phyloP scores from a whole-genome alignment of 345 rosid genomes.

The Lepidium aucheri region DNA sequence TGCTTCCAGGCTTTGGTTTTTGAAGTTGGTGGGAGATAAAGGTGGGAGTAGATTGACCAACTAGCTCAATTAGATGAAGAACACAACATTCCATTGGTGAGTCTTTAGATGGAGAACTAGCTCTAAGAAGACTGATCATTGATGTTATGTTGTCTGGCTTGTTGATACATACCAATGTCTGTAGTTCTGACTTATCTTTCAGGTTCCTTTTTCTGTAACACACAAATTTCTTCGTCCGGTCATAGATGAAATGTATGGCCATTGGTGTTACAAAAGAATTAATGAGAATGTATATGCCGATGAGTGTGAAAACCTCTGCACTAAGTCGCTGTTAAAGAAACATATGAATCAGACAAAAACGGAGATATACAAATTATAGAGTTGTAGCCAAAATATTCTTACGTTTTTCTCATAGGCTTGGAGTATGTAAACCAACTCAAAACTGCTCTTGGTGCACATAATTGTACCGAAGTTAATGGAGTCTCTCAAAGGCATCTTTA shows the following conservation, averaged over 20 bases:
- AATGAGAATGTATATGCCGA: conserved; percentile 4
- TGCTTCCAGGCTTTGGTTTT: not conserved
- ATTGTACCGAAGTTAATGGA: conserved; percentile 31
- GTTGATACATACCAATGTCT: conserved; percentile 37
- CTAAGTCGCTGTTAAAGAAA: conserved; percentile 5
- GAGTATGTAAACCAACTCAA: conserved; percentile 23
- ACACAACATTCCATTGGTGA: conserved; percentile 31
- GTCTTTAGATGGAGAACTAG: conserved; percentile 22
- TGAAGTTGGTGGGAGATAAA: conserved; percentile 43
- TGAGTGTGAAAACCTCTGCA: not conserved
- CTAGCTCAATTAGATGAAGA: conserved; percentile 44
- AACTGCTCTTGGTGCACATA: conserved; percentile 30
- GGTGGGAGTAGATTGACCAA: conserved; percentile 39
- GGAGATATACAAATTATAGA: not conserved
- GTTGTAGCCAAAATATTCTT: not conserved
- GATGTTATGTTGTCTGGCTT: conserved; percentile 30
- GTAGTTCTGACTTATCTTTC: conserved; percentile 25
- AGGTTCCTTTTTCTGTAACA: conserved; percentile 31
- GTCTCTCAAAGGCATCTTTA: conserved; percentile 38
- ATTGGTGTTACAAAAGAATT: conserved; percentile 18
- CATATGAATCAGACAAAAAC: not conserved
- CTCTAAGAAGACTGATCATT: conserved; percentile 24
- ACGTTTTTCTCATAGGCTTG: conserved; percentile 1
- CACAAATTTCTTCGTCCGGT: conserved; percentile 33
- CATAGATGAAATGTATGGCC: conserved; percentile 25